Percentiles rank a stretch among this genome's conserved stretches.
These are phyloP conservation scores for Camelina hispida DNA, from an alignment of 345 rosid species.

Conservation along the genomic window DNA sequence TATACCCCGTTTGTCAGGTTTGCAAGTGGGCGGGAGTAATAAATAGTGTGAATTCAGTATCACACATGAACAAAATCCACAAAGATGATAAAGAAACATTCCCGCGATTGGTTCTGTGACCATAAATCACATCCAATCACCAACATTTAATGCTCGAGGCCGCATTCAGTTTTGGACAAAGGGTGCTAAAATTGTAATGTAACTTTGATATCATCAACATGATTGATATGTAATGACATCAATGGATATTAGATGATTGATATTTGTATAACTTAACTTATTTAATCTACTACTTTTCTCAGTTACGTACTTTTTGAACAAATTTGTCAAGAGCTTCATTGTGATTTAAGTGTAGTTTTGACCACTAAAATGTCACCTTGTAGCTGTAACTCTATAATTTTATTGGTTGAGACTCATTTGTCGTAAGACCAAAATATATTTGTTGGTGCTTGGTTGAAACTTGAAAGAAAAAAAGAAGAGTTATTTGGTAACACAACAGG, in stretches of 20 bases:
- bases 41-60: background rate
- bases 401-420: constrained; percentile 28
- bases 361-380: constrained; percentile 23
- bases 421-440: constrained; percentile 18
- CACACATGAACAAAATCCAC: background rate
- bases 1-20: background rate
- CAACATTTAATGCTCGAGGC: constrained; percentile 14
- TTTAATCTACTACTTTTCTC: background rate
- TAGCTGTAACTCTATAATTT: constrained; percentile 28
- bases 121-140: constrained; percentile 23
- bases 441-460: constrained; percentile 31
- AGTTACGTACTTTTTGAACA: background rate
- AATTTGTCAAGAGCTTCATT: constrained; percentile 4
- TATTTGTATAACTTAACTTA: background rate
- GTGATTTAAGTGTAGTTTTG: constrained; percentile 9
- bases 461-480: constrained; percentile 31
- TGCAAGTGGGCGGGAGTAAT: background rate
- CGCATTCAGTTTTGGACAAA: background rate
- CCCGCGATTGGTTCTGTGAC: constrained; percentile 4
- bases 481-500: constrained; percentile 35
- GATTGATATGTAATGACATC: background rate
- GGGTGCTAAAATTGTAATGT: background rate
- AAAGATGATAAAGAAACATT: constrained; percentile 9
- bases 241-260: background rate
- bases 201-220: background rate